These are phyloP conservation scores for Fonsecaea pugnacius DNA, from an alignment of 2,329 filamentous ascomycete genomes.

Conservation along the genomic window DNA sequence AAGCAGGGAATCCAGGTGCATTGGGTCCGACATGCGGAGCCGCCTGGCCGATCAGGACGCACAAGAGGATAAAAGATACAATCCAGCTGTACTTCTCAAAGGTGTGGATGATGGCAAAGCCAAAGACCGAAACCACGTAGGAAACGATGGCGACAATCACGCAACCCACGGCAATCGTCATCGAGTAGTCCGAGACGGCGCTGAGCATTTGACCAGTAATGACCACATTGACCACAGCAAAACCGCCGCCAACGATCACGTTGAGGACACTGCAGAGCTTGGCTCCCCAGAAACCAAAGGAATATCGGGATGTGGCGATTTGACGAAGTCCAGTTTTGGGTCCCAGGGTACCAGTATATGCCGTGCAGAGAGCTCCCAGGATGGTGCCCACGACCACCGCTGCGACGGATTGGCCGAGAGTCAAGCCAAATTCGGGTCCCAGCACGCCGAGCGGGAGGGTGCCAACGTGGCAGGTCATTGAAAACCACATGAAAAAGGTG, in stretches of 20 bases:
- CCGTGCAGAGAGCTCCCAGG: conserved; percentile 48
- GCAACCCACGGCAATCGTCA: conserved; percentile 41
- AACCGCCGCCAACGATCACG: conserved; percentile 39
- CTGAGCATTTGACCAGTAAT: conserved; percentile 43
- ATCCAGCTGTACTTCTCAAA: conserved; percentile 43
- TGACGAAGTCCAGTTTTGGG: conserved; percentile 46
- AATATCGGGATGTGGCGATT: conserved; percentile 40
- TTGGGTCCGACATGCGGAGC: conserved; percentile 50
- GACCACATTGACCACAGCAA: conserved; percentile 43
- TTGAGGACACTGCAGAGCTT: conserved; percentile 42
- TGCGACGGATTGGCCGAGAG: conserved; percentile 50
- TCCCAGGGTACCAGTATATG: conserved; percentile 50
- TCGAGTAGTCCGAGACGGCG: conserved; percentile 43
- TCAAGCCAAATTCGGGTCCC: conserved; percentile 55
- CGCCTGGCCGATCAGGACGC: conserved; percentile 55
- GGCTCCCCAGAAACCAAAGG: conserved; percentile 42
- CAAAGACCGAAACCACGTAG: conserved; percentile 40
- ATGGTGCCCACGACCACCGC: conserved; percentile 49
- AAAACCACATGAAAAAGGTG: conserved; percentile 53
- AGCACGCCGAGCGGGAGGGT: conserved; percentile 50
- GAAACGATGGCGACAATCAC: conserved; percentile 42
- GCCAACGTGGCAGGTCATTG: conserved; percentile 49
- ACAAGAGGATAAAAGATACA: conserved; percentile 43
- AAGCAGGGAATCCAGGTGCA: conserved; percentile 39
- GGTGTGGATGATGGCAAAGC: conserved; percentile 40